Evolutionary conservation across 2,329 filamentous ascomycete species (phyloP).

Genomic region (Drechmeria coniospora): DNA sequence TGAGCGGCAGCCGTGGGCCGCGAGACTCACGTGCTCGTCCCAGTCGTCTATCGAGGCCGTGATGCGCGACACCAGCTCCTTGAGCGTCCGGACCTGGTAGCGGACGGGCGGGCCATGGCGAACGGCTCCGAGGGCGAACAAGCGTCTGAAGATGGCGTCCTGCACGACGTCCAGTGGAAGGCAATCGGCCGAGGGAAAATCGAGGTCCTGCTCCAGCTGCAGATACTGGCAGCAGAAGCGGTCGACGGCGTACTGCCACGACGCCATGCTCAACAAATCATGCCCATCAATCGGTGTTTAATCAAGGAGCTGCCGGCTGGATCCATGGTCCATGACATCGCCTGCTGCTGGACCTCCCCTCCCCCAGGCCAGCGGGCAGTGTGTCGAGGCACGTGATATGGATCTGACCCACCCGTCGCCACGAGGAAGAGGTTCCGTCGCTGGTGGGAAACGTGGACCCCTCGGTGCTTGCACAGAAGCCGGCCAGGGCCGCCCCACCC

Average conservation of each 20-base stretch:
- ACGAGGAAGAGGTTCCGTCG: no score
- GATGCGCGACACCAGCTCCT: slow-evolving; percentile 53
- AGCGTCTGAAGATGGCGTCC: slow-evolving; percentile 43
- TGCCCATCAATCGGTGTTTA: no score
- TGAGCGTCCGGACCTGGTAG: slow-evolving; percentile 60
- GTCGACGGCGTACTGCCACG: slow-evolving; percentile 13
- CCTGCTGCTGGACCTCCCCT: no score
- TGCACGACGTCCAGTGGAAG: slow-evolving; percentile 51
- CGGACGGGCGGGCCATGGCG: slow-evolving; percentile 46
- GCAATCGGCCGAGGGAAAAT: slow-evolving; percentile 43
- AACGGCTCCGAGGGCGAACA: slow-evolving; percentile 47
- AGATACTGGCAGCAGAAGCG: slow-evolving; percentile 63
- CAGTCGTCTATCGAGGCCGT: slow-evolving; percentile 66
- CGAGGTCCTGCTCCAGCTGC: slow-evolving; percentile 52
- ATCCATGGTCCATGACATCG: no score
- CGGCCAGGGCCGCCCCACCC: background rate
- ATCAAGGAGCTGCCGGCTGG: no score
- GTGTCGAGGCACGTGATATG: no score
- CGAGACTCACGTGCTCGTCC: slow-evolving; percentile 78
- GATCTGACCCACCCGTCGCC: no score
- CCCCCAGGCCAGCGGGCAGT: no score
- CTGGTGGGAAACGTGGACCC: no score
- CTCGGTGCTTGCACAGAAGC: background rate
- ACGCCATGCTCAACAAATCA: no score
- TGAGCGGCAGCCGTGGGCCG: no score